phyloP scores from a whole-genome alignment of 345 rosid genomes.

The Gossypium thurberi region DNA sequence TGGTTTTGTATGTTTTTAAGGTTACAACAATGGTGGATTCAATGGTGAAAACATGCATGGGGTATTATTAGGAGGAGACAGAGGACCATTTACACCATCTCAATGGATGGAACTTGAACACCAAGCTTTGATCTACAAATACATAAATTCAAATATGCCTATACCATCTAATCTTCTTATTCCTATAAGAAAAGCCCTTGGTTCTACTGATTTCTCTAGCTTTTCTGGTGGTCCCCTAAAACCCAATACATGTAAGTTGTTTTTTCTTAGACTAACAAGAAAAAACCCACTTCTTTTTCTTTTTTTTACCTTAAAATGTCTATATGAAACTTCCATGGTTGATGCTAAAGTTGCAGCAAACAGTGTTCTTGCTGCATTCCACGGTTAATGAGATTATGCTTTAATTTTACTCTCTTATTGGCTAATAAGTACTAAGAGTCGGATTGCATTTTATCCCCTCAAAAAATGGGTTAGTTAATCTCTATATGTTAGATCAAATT shows the following conservation, averaged over 20 bases:
- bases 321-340: neutral
- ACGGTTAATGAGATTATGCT: neutral
- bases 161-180: constrained; percentile 66
- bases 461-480: no score
- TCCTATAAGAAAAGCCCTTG: constrained; percentile 71
- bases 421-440: neutral
- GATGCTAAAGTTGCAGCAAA: neutral
- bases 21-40: constrained; percentile 27
- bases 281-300: neutral
- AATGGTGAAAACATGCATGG: constrained; percentile 38
- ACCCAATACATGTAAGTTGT: constrained; percentile 51
- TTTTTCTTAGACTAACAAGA: neutral
- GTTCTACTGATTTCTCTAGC: constrained; percentile 41
- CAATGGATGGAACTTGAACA: constrained; percentile 95
- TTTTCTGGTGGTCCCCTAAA: constrained; percentile 35
- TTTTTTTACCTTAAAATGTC: neutral
- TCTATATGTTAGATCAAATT: no score
- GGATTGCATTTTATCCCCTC: no score
- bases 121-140: constrained; percentile 88
- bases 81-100: constrained; percentile 57
- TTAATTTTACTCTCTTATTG: neutral
- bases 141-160: constrained; percentile 67
- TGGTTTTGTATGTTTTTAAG: constrained; percentile 22
- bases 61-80: constrained; percentile 25
- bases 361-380: neutral